A percentile compares a stretch with the other conserved stretches of the same genome.
Evolutionary conservation across 352 stramenopile genomes (phyloP).

Genomic region (Globisporangium acanthophoron): DNA sequence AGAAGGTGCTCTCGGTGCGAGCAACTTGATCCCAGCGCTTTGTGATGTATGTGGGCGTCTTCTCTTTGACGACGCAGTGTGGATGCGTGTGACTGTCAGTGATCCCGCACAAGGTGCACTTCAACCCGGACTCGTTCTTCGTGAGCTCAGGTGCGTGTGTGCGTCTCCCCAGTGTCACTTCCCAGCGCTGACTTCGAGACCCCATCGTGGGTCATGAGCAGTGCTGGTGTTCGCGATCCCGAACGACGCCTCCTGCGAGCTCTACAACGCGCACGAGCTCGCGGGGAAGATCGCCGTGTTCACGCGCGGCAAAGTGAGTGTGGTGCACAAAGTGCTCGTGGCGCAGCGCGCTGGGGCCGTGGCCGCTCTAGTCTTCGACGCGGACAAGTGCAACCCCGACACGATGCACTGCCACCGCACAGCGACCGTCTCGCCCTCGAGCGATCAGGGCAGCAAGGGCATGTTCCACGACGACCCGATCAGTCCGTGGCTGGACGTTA

Average conservation of each 20-base stretch:
- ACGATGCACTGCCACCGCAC: conserved; percentile 12
- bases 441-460: neutral
- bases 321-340: conserved; percentile 8
- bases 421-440: neutral
- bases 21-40: no score
- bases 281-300: conserved; percentile 12
- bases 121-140: conserved; percentile 2
- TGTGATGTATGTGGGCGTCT: neutral
- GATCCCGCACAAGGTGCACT: conserved; percentile 2
- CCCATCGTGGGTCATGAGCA: neutral
- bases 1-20: conserved; percentile 16
- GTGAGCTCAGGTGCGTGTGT: conserved; percentile 5
- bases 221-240: conserved; percentile 15
- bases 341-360: conserved; percentile 12
- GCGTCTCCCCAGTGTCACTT: no score
- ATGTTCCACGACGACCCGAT: conserved; percentile 5
- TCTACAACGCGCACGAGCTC: conserved; percentile 15
- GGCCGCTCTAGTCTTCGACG: conserved; percentile 8
- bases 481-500: conserved; percentile 8
- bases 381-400: conserved; percentile 6
- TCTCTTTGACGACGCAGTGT: neutral
- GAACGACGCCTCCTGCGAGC: conserved; percentile 12
- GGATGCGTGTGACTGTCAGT: neutral
- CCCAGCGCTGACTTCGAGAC: neutral
- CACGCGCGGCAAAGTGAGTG: conserved; percentile 11